A percentile compares a stretch with the other conserved stretches of the same genome.
phyloP scores from a whole-genome alignment of 495 filamentous ascomycete species.

The Tuber indicum region DNA sequence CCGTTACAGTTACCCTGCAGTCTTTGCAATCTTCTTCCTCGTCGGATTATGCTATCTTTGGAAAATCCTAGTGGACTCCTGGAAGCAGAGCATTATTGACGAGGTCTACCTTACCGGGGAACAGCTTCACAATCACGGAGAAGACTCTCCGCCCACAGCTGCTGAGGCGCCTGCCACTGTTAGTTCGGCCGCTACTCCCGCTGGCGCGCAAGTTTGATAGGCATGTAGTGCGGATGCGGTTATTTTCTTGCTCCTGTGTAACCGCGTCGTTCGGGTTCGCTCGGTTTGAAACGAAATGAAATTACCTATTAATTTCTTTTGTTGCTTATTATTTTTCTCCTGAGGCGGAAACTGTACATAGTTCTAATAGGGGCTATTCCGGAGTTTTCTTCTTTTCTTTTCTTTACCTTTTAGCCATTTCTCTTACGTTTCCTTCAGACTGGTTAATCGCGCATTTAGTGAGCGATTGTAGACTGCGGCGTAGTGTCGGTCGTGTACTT shows the following conservation, averaged over 20 bases:
- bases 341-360: background rate
- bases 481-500: background rate
- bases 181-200: background rate
- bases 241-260: background rate
- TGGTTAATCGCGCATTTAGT: background rate
- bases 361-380: background rate
- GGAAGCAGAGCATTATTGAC: constrained; percentile 78
- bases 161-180: background rate
- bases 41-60: constrained; percentile 46
- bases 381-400: background rate
- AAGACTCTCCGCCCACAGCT: constrained; percentile 7
- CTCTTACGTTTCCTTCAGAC: background rate
- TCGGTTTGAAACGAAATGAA: background rate
- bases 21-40: constrained; percentile 49
- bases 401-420: background rate
- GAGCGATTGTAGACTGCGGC: background rate
- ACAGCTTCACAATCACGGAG: constrained; percentile 85
- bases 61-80: constrained; percentile 56
- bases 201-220: background rate
- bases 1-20: constrained; percentile 64
- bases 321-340: background rate
- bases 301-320: background rate
- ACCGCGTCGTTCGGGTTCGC: background rate
- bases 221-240: background rate
- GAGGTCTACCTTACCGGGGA: constrained; percentile 96